Evolutionary conservation across 2,329 filamentous ascomycete species (phyloP).

Genomic region (Diaporthe australafricana): DNA sequence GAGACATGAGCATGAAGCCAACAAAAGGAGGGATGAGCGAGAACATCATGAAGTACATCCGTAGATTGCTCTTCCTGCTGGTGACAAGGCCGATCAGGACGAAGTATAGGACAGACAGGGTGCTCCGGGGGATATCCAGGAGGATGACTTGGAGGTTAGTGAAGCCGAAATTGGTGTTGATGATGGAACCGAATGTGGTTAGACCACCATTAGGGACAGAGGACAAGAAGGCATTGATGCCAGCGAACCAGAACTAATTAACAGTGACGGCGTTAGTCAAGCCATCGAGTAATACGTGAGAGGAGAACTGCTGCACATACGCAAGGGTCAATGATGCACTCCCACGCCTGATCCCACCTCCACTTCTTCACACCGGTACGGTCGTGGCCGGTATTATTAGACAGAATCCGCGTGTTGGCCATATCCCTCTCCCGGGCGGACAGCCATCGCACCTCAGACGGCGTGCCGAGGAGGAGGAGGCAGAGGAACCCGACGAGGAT

Average conservation of each 20-base stretch:
- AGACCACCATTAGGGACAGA: constrained; percentile 50
- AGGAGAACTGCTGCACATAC: neutral
- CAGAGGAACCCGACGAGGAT: constrained; percentile 48
- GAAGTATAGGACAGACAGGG: constrained; percentile 50
- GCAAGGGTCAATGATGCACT: constrained; percentile 49
- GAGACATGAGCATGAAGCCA: constrained; percentile 51
- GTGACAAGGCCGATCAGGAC: constrained; percentile 48
- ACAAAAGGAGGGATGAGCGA: constrained; percentile 49
- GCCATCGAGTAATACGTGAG: neutral
- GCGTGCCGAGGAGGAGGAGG: constrained; percentile 50
- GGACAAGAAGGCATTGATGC: constrained; percentile 50
- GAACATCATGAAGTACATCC: constrained; percentile 53
- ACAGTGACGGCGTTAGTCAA: constrained; percentile 18
- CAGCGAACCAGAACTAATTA: constrained; percentile 50
- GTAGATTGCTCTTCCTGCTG: constrained; percentile 48
- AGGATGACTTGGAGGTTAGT: constrained; percentile 52
- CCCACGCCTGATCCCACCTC: constrained; percentile 51
- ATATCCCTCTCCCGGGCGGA: constrained; percentile 49
- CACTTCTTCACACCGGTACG: constrained; percentile 50
- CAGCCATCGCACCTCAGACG: constrained; percentile 52
- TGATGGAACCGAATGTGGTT: constrained; percentile 42
- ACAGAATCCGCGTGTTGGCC: constrained; percentile 49
- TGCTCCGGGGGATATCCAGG: constrained; percentile 49
- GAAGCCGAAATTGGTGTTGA: constrained; percentile 50
- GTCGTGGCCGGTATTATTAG: constrained; percentile 52